phyloP scores from a whole-genome alignment of 345 rosid species.

The Eucalyptus pauciflora region DNA sequence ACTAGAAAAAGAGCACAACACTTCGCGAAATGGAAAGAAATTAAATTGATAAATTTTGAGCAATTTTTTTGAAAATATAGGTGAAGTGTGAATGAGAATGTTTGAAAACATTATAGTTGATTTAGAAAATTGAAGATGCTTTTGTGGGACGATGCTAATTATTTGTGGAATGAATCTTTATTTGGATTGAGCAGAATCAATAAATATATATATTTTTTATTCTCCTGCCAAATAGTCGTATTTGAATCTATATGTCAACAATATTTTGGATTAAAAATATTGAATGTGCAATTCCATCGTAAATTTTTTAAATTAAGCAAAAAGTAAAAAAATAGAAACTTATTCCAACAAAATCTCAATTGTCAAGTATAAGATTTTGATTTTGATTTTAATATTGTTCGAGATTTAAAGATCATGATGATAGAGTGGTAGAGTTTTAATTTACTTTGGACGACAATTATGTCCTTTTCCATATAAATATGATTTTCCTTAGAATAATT shows the following conservation, averaged over 20 bases:
- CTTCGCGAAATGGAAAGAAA: not conserved
- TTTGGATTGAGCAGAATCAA: not conserved
- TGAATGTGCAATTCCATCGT: not conserved
- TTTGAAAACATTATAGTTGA: not conserved
- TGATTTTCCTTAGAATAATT: not conserved
- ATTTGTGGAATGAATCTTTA: not conserved
- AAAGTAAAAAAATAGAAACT: no score
- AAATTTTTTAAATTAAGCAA: no score
- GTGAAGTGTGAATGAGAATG: not conserved
- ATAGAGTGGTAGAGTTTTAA: not conserved
- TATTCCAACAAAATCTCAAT: accelerated
- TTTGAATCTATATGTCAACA: not conserved
- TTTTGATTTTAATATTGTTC: no score
- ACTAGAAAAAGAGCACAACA: not conserved
- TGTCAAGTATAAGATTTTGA: no score
- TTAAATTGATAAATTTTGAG: accelerated
- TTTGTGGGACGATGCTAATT: not conserved
- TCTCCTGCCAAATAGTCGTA: no score
- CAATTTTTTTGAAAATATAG: no score
- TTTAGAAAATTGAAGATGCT: not conserved
- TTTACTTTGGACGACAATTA: no score
- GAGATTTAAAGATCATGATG: not conserved
- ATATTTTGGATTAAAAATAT: no score
- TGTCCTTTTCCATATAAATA: accelerated
- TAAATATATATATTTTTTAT: no score